Evolutionary conservation across 768 basidiomycete species (phyloP).

Genomic region (Mycena chlorophos): DNA sequence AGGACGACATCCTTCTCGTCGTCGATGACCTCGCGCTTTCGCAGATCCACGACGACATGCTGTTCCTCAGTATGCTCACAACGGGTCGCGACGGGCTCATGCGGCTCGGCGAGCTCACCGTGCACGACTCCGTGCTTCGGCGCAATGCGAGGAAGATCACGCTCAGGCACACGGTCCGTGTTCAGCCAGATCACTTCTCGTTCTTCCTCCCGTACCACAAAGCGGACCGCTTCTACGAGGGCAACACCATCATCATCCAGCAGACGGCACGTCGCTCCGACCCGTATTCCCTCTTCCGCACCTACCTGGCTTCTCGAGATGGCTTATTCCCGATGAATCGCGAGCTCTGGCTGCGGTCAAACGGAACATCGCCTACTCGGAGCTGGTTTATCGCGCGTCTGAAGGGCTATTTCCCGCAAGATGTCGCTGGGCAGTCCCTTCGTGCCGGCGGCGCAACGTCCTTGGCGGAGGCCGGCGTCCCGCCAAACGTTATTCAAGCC

Average conservation of each 20-base stretch:
- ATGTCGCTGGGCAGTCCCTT: slow-evolving; percentile 28
- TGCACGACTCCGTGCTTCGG: slow-evolving; percentile 22
- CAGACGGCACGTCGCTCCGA: slow-evolving; percentile 2
- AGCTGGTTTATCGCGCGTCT: background rate
- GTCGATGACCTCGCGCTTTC: slow-evolving; percentile 3
- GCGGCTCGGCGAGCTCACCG: slow-evolving; percentile 33
- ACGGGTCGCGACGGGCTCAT: slow-evolving; percentile 33
- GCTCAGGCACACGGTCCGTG: slow-evolving; percentile 11
- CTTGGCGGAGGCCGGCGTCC: slow-evolving; percentile 23
- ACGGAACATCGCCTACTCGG: background rate
- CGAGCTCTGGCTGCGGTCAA: slow-evolving; percentile 10
- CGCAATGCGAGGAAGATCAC: slow-evolving; percentile 24
- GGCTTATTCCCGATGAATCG: slow-evolving; percentile 4
- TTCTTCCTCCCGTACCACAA: slow-evolving; percentile 40
- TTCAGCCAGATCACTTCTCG: background rate
- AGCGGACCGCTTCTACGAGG: slow-evolving; percentile 31
- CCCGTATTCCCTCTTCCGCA: slow-evolving; percentile 3
- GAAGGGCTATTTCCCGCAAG: background rate
- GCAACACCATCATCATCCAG: slow-evolving; percentile 24
- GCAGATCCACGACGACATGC: slow-evolving; percentile 21
- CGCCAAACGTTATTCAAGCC: slow-evolving; percentile 26
- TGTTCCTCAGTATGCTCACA: slow-evolving; percentile 31
- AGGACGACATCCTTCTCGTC: slow-evolving; percentile 18
- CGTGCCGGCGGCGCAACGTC: slow-evolving; percentile 34
- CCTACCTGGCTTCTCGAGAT: slow-evolving; percentile 4